Percentiles rank a stretch among this genome's conserved stretches.
phyloP scores from a whole-genome alignment of 805 yeast genomes.

The Ogataea corticis region DNA sequence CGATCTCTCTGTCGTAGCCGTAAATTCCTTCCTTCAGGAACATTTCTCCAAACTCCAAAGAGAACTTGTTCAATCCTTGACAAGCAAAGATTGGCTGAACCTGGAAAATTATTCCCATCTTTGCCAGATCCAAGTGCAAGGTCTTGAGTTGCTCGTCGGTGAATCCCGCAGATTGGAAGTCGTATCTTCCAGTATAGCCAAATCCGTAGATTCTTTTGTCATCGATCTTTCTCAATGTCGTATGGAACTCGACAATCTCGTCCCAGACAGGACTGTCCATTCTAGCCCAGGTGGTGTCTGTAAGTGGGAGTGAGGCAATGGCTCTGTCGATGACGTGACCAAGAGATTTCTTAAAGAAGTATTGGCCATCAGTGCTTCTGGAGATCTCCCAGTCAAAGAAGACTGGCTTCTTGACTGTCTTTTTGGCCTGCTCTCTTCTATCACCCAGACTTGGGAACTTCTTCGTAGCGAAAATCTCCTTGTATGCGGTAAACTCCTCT shows the following conservation, averaged over 20 bases:
- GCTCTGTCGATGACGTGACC: constrained; percentile 58
- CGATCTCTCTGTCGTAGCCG: constrained; percentile 31
- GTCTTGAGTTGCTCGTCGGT: constrained; percentile 44
- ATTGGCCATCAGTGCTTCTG: constrained; percentile 59
- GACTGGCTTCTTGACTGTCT: constrained; percentile 35
- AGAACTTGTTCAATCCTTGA: constrained; percentile 59
- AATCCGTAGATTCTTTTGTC: constrained; percentile 59
- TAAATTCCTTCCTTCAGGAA: constrained; percentile 59
- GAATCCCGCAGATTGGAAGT: constrained; percentile 61
- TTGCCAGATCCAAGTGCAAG: constrained; percentile 56
- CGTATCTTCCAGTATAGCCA: constrained; percentile 60
- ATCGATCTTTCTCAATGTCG: constrained; percentile 44
- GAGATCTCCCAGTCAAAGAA: constrained; percentile 63
- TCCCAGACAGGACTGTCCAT: constrained; percentile 59
- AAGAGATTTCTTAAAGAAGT: constrained; percentile 49
- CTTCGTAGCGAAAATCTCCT: constrained; percentile 12
- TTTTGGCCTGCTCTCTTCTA: constrained; percentile 19
- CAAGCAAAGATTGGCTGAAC: constrained; percentile 53
- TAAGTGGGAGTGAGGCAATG: constrained; percentile 53
- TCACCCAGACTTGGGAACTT: constrained; percentile 26
- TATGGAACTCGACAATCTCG: constrained; percentile 51
- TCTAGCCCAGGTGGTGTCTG: constrained; percentile 64
- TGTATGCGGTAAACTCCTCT: constrained; percentile 17
- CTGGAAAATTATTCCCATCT: constrained; percentile 52
- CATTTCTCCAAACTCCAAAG: constrained; percentile 47